Base-by-base conservation (phyloP, 345 rosid species). In the Psidium guajava region DNA sequence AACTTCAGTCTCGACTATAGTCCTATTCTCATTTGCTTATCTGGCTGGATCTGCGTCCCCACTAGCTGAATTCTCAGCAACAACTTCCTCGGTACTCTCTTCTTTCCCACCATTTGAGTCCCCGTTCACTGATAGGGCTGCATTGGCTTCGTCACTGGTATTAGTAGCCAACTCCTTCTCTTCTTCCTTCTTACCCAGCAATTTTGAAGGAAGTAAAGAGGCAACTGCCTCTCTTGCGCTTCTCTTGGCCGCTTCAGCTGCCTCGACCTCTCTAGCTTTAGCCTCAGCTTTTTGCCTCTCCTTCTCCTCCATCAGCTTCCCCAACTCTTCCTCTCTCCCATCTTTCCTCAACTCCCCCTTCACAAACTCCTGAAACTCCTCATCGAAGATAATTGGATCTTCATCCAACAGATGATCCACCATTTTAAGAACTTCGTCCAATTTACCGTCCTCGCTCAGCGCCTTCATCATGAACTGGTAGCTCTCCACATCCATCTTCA, bases 221-320 rank as follows among this genome's bases (percentile, higher is more conserved):
- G 94, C 81, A 40, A 96, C 85, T 1, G 90, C 92, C 42, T 89
- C 89, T 57, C 88, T 90, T 54, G 94, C 95, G 84, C 91, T 91
- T 88, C 89, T 93, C 93, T 92, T 95, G 77, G 95, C 91, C 4
- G 93, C 98, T 89, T 96, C 98, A 5, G 92, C 93, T 54, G 90
- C 98, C 87, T 91, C 98, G 1, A 69, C 86, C 90, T 94, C 98
- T 88, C 86, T 93, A 36, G 96, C 99, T 91, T 93, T 93, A 28
- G 97, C 99, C 89, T 96, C 98, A 25, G 96, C 98, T 86, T 95
- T 96, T 86, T 84, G 90, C 88, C 94, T 91, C 90, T 93, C 96
- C 89, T 96, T 96, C 85, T 94, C 95, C 83, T 94, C 98, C 88
- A 96, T 91, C 82, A 96, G 97, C 90, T 91, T 95, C 40, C 88